Percentiles rank a stretch among this genome's conserved stretches.
These are phyloP conservation scores for Tillandsia fasciculata DNA, from an alignment of 176 grass and related monocot genomes.

Conservation along the genomic window DNA sequence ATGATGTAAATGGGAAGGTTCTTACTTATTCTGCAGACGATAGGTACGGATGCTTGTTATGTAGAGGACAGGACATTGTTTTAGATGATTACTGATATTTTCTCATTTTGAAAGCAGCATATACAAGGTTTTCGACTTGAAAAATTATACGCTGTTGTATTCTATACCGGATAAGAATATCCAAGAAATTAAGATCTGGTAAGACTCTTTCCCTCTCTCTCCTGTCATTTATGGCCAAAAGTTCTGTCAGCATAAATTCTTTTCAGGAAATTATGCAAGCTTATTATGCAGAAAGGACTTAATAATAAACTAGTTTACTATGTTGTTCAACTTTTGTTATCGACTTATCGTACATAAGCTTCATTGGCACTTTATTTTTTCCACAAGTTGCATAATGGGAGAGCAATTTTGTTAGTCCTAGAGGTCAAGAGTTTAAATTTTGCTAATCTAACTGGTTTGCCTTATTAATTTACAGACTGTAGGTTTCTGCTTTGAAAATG, in stretches of 20 bases:
- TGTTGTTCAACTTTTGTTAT: too few species aligned
- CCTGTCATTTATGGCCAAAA: background rate
- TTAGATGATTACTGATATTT: constrained; percentile 9
- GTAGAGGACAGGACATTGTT: background rate
- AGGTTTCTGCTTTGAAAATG: background rate
- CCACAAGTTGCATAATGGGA: too few species aligned
- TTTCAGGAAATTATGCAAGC: too few species aligned
- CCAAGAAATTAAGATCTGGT: constrained; percentile 99
- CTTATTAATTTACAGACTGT: background rate
- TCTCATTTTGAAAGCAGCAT: constrained; percentile 44
- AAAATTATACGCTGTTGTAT: constrained; percentile 87
- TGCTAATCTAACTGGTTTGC: background rate
- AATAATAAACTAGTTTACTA: too few species aligned
- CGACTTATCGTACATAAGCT: too few species aligned
- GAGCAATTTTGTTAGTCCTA: background rate
- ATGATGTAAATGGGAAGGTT: constrained; percentile 99
- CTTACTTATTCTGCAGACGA: constrained; percentile 95
- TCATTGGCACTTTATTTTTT: too few species aligned
- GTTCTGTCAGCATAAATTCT: background rate
- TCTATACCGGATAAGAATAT: constrained; percentile 82
- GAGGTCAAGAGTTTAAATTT: background rate
- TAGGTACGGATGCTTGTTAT: constrained; percentile 45
- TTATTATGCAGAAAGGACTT: too few species aligned
- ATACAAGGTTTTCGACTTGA: constrained; percentile 99
- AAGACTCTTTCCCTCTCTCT: background rate